A percentile compares a stretch with the other conserved stretches of the same genome.
Conservation (phyloP, 1,284 basidiomycete genomes). For the Pulchroboletus neoregius region DNA sequence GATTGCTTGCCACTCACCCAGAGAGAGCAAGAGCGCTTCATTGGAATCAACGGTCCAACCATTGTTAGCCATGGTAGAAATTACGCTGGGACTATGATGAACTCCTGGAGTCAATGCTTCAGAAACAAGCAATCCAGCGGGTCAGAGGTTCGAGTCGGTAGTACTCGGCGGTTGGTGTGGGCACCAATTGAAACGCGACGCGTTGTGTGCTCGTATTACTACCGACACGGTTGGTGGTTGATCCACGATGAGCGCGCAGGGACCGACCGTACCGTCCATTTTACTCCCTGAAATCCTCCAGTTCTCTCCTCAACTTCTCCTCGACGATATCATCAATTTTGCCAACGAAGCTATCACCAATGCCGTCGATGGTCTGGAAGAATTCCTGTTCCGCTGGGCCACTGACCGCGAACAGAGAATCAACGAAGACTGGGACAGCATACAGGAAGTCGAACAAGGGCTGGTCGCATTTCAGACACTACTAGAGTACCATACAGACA, state of each 20-base stretch:
- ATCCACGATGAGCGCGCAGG: conserved; percentile 28
- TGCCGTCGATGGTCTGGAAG: conserved; percentile 70
- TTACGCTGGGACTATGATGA: neutral
- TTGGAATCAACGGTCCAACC: conserved; percentile 80
- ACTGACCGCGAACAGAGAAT: conserved; percentile 46
- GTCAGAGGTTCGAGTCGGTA: neutral
- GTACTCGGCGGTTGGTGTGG: neutral
- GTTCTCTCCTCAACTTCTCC: conserved; percentile 63
- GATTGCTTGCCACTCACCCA: conserved; percentile 47
- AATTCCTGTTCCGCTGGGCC: conserved; percentile 67
- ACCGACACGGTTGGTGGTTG: neutral
- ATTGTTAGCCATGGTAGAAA: conserved; percentile 37
- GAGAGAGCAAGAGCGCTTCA: conserved; percentile 65
- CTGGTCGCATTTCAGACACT: conserved; percentile 74
- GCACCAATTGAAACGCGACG: conserved; percentile 10
- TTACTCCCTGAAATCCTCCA: conserved; percentile 62
- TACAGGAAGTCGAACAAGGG: conserved; percentile 67
- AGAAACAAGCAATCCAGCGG: neutral
- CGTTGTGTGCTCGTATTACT: conserved; percentile 30
- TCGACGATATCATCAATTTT: conserved; percentile 66
- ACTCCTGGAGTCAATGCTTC: neutral
- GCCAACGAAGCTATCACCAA: conserved; percentile 66
- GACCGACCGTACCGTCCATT: conserved; percentile 41
- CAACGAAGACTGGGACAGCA: conserved; percentile 50
- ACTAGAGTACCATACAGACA: conserved; percentile 71